Evolutionary conservation across 352 stramenopile species (phyloP), one percentile per base, ranked within the genome.

Genomic region (Phytopythium vexans): DNA sequence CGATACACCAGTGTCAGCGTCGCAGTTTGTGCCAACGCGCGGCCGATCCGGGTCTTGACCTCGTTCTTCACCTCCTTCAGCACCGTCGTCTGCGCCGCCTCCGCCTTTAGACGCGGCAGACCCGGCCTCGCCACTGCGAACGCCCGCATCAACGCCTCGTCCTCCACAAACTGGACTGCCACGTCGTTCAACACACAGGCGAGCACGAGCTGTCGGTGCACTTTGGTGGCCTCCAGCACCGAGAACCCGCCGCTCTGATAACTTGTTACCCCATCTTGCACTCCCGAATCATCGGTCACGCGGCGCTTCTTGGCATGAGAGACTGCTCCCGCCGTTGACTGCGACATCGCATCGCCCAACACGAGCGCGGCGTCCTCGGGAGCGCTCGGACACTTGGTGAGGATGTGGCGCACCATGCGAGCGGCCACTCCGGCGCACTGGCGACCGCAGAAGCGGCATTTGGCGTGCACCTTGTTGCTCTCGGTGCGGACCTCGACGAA

Each of bases 341-440:
- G 35, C 4, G 32, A 40, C 8, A 52, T 14, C 31, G 52, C 61
- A 21, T 58, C 44, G 35, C 36, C 46, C 32, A 85, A 55, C 44
- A 55, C 52, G 15, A 67, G 47, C 9, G 58, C 43, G 10, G 68
- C 70, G 11, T 63, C 47, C 9, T 56, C 44, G 0, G 75, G 62
- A 11, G 69, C 70, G 11, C 43, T 38, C n/a, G 58, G 57, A 41
- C 75, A 83, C 62, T 80, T 82, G 50, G 11, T 56, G 31, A 71
- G 32, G n/a, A 86, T 51, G 58, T 86, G 75, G 6, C 44, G 42
- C n/a, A 52, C 52, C 75, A 86, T 82, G 39, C 75, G 75, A 37
- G 70, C 40, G 21, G 75, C 75, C 41, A 84, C 75, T 12, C 70
- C 75, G 15, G 70, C 72, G 56, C 68, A 77, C 27, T 61, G 68